Conservation (phyloP, 306 rosid species). For the Purshia tridentata region DNA sequence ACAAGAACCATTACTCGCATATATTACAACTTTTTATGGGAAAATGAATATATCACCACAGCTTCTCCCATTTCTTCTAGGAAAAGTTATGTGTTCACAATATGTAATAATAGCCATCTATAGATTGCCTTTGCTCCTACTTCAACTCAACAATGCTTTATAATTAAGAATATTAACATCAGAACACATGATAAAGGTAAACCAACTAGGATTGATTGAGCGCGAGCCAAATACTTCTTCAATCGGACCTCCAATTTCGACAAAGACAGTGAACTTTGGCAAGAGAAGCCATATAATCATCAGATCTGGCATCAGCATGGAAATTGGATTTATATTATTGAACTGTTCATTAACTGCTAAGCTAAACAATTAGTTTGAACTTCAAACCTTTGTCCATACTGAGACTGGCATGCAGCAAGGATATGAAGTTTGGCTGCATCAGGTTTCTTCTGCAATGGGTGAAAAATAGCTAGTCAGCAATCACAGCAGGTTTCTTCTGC, state of each 20-base stretch:
- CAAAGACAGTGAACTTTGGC: constrained; percentile 81
- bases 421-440: constrained; percentile 65
- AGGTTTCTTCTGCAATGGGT: constrained; percentile 42
- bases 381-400: constrained; percentile 77
- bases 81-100: not conserved
- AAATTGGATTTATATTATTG: constrained; percentile 15
- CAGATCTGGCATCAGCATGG: constrained; percentile 56
- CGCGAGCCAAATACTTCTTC: constrained; percentile 24
- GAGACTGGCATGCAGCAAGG: constrained; percentile 69
- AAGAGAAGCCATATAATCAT: constrained; percentile 89
- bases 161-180: too few species aligned
- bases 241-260: constrained; percentile 58
- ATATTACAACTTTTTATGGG: not conserved
- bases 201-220: constrained; percentile 1
- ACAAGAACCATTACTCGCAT: too few species aligned
- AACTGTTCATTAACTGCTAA: not conserved
- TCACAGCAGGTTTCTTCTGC: too few species aligned
- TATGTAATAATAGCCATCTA: not conserved
- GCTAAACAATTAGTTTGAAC: constrained; percentile 9
- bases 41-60: not conserved
- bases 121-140: not conserved
- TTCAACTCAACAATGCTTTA: not conserved
- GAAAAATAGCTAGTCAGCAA: constrained; percentile 18
- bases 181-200: not conserved
- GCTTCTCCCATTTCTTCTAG: not conserved